Evolutionary conservation across 2,329 filamentous ascomycete species (phyloP).

Genomic region (Aspergillus sergii): DNA sequence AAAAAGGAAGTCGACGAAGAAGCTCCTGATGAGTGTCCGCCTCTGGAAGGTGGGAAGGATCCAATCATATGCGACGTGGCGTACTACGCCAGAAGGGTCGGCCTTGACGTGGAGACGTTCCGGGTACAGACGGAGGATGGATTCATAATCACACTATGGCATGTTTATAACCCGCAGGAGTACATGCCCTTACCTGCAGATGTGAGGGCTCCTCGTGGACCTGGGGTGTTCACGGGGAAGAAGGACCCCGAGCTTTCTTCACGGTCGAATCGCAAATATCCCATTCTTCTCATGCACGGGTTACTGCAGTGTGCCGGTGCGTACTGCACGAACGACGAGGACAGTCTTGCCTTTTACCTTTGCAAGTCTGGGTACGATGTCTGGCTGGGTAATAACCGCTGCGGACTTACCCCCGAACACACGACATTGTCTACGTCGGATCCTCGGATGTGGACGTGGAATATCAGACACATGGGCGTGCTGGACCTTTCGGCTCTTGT

Average conservation of each 20-base stretch:
- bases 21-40: constrained; percentile 59
- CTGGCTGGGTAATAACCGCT: constrained; percentile 93
- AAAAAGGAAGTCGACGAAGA: constrained; percentile 45
- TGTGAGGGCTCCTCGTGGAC: constrained; percentile 53
- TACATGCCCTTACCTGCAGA: constrained; percentile 59
- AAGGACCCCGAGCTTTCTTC: constrained; percentile 29
- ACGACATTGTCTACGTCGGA: constrained; percentile 70
- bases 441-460: constrained; percentile 96
- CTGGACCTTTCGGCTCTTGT: constrained; percentile 82
- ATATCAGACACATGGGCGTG: constrained; percentile 90
- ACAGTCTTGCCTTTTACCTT: constrained; percentile 86
- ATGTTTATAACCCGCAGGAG: constrained; percentile 81
- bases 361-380: constrained; percentile 93
- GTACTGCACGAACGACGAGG: constrained; percentile 87
- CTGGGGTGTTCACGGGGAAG: constrained; percentile 62
- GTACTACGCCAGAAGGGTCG: constrained; percentile 86
- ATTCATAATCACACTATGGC: constrained; percentile 86
- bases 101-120: constrained; percentile 80
- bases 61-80: constrained; percentile 74
- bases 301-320: constrained; percentile 85
- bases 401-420: constrained; percentile 80
- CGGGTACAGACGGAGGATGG: constrained; percentile 91
- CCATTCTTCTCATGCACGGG: constrained; percentile 84
- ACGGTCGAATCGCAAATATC: constrained; percentile 56
- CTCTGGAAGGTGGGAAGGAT: constrained; percentile 79